phyloP scores from a whole-genome alignment of 2,329 filamentous ascomycete genomes.

The Rhynchosporium agropyri region DNA sequence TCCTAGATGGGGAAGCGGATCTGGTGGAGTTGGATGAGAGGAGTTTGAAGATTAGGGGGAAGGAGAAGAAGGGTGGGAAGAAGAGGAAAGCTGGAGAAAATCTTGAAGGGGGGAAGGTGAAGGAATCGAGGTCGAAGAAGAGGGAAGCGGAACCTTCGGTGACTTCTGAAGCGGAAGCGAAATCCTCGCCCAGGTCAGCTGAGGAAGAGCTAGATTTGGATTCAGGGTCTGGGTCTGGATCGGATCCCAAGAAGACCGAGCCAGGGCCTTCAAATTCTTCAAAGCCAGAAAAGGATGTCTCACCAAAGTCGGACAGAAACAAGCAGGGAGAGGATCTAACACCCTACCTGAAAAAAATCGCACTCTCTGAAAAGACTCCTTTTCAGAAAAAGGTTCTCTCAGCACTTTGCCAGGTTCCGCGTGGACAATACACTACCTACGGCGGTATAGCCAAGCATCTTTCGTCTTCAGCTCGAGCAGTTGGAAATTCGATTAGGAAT shows the following conservation, averaged over 20 bases:
- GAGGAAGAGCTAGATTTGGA: too few relatives aligned
- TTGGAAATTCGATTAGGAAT: slow-evolving; percentile 74
- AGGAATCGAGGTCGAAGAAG: slow-evolving; percentile 19
- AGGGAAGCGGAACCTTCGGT: slow-evolving; percentile 11
- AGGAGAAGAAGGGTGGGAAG: slow-evolving; percentile 19
- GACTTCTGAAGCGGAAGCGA: neutral
- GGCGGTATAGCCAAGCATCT: slow-evolving; percentile 69
- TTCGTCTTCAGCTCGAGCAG: slow-evolving; percentile 71
- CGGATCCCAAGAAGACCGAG: slow-evolving; percentile 46
- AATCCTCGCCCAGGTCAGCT: neutral
- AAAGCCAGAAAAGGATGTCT: neutral
- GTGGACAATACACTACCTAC: slow-evolving; percentile 77
- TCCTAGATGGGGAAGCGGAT: slow-evolving; percentile 43
- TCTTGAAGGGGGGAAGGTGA: neutral
- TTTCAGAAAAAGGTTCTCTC: slow-evolving; percentile 70
- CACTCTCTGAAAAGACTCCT: slow-evolving; percentile 44
- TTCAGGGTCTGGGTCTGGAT: neutral
- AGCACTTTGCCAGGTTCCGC: slow-evolving; percentile 75
- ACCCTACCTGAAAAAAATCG: slow-evolving; percentile 35
- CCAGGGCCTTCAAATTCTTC: slow-evolving; percentile 27
- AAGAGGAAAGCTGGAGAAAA: slow-evolving; percentile 22
- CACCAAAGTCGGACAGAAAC: neutral
- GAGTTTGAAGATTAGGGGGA: slow-evolving; percentile 46
- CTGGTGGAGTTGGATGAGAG: slow-evolving; percentile 45
- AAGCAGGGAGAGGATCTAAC: slow-evolving; percentile 25